Evolutionary conservation across 2,329 filamentous ascomycete genomes (phyloP).

Genomic region (Drechslerella stenobrocha): DNA sequence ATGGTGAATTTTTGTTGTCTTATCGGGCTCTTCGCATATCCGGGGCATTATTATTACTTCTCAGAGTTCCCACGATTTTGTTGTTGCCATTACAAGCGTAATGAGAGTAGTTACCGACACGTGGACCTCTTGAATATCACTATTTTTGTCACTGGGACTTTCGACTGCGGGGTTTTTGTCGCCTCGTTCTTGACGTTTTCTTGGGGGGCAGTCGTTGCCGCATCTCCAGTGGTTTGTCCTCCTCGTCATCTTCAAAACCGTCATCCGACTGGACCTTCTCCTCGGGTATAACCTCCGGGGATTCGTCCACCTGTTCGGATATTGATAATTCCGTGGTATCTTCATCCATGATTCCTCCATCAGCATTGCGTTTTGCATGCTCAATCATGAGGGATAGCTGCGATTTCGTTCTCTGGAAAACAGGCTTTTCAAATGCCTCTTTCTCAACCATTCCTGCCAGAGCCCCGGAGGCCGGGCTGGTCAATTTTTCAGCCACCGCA

Average conservation of each 20-base stretch:
- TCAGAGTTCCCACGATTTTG: no score
- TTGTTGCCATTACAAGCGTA: no score
- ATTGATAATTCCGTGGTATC: neutral
- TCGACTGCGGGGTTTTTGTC: slow-evolving; percentile 26
- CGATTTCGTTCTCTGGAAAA: slow-evolving; percentile 50
- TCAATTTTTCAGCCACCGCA: slow-evolving; percentile 24
- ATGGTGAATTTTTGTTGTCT: no score
- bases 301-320: slow-evolving; percentile 7
- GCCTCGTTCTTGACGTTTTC: slow-evolving; percentile 18
- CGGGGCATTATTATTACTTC: no score
- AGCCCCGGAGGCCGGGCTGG: slow-evolving; percentile 23
- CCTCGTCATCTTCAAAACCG: slow-evolving; percentile 36
- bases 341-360: slow-evolving; percentile 11
- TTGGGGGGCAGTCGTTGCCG: slow-evolving; percentile 16
- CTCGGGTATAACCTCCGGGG: slow-evolving; percentile 33
- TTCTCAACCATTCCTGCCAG: slow-evolving; percentile 32
- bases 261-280: slow-evolving; percentile 29
- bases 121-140: no score
- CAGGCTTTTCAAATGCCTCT: slow-evolving; percentile 47
- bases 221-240: slow-evolving; percentile 32
- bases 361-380: slow-evolving; percentile 29
- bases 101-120: no score
- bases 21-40: no score
- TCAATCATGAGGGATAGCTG: slow-evolving; percentile 51
- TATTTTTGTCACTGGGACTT: slow-evolving; percentile 9